These are phyloP conservation scores for Tulasnella sp. DNA, from an alignment of 768 basidiomycete species.

Conservation along the genomic window DNA sequence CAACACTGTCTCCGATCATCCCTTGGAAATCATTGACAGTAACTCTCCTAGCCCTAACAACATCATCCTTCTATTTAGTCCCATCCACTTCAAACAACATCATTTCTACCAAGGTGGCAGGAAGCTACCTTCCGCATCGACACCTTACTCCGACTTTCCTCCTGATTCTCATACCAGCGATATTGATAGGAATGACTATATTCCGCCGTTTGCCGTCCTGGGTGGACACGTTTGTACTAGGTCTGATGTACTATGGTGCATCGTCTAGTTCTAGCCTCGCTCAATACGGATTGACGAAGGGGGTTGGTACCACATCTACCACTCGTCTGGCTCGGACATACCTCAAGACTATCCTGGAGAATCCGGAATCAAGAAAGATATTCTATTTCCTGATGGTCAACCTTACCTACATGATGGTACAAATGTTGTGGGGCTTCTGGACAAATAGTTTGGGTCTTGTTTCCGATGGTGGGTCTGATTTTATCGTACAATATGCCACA, in stretches of 20 bases:
- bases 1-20: not conserved
- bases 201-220: constrained; percentile 35
- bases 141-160: not conserved
- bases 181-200: constrained; percentile 39
- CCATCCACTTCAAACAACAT: not conserved
- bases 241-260: constrained; percentile 53
- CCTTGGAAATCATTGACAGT: constrained; percentile 1
- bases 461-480: constrained; percentile 66
- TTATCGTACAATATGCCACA: not conserved
- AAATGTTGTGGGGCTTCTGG: constrained; percentile 95
- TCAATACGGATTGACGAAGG: constrained; percentile 11
- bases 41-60: not conserved
- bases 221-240: constrained; percentile 45
- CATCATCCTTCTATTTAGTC: not conserved
- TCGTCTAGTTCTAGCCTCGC: not conserved
- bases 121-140: not conserved
- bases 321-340: constrained; percentile 35
- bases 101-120: not conserved
- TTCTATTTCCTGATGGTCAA: constrained; percentile 95
- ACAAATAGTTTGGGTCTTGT: constrained; percentile 95
- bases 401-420: constrained; percentile 89
- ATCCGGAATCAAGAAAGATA: constrained; percentile 85
- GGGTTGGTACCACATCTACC: constrained; percentile 17
- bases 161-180: not conserved
- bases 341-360: constrained; percentile 80